Conservation (phyloP, 129 eudicot species). For the sunflower (Helianthus annuus) region DNA sequence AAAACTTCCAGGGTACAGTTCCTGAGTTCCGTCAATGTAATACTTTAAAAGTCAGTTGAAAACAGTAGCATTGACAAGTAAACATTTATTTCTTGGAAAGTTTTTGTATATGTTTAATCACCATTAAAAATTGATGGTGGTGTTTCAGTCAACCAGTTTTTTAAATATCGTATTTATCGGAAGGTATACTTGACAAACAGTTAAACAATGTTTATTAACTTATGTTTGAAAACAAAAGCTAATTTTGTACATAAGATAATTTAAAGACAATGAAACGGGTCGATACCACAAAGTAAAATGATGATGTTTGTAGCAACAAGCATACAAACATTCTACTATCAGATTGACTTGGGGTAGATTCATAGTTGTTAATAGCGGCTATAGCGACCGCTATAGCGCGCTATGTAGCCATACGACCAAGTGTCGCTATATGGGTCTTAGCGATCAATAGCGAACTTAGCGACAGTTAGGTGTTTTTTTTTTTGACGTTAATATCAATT, state of each 20-base stretch:
- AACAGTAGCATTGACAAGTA: not conserved
- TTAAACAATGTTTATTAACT: not conserved
- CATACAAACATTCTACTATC: not conserved
- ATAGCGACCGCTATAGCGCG: too few species aligned
- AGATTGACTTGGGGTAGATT: not conserved
- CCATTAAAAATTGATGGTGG: not conserved
- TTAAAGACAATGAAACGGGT: not conserved
- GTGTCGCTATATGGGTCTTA: too few species aligned
- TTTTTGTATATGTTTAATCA: conserved; percentile 2
- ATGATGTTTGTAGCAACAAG: not conserved
- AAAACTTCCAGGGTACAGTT: not conserved
- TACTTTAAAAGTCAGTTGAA: not conserved
- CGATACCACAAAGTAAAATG: not conserved
- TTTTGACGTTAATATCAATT: too few species aligned
- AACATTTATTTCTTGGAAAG: not conserved
- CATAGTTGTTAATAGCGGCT: too few species aligned
- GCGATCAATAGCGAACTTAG: too few species aligned
- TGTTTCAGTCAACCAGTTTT: not conserved
- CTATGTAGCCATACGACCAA: too few species aligned
- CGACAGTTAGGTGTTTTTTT: too few species aligned
- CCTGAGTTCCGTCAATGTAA: not conserved
- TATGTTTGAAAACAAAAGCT: not conserved
- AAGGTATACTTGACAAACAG: not conserved
- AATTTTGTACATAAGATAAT: not conserved
- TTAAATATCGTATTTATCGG: not conserved